A percentile compares a stretch with the other conserved stretches of the same genome.
These are phyloP conservation scores for Butyriboletus loyo DNA, from an alignment of 768 basidiomycete genomes.

Conservation along the genomic window DNA sequence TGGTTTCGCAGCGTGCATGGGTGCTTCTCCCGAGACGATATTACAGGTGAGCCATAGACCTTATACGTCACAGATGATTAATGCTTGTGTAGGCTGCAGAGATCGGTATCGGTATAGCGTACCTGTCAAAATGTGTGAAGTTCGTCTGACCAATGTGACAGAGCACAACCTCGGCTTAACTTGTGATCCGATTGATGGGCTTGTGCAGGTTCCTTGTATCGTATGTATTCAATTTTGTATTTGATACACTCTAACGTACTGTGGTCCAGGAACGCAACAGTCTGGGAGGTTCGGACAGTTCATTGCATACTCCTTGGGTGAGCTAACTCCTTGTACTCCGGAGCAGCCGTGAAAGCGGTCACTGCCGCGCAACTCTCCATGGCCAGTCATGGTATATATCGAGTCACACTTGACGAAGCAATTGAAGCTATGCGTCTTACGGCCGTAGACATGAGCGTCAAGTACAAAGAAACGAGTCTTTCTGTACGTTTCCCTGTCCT, in stretches of 20 bases:
- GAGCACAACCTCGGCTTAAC: conserved; percentile 88
- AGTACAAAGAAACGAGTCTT: conserved; percentile 94
- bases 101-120: conserved; percentile 74
- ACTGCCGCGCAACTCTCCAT: conserved; percentile 94
- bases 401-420: conserved; percentile 88
- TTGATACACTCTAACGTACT: conserved; percentile 1
- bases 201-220: conserved; percentile 95
- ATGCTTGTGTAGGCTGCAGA: conserved; percentile 62
- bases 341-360: conserved; percentile 84
- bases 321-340: conserved; percentile 5
- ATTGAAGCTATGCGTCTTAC: conserved; percentile 94
- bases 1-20: conserved; percentile 93
- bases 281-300: conserved; percentile 58
- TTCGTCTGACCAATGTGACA: conserved; percentile 25
- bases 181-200: conserved; percentile 90
- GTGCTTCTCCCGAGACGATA: conserved; percentile 80
- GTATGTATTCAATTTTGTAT: conserved; percentile 38
- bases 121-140: not conserved
- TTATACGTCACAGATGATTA: not conserved
- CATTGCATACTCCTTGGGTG: not conserved
- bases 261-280: conserved; percentile 71
- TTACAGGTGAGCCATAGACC: conserved; percentile 50
- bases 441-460: conserved; percentile 91
- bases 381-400: conserved; percentile 85
- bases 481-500: conserved; percentile 59